Evolutionary conservation across 164 flowering plant genomes (phyloP).

Genomic region (Magnolia kwangsiensis): DNA sequence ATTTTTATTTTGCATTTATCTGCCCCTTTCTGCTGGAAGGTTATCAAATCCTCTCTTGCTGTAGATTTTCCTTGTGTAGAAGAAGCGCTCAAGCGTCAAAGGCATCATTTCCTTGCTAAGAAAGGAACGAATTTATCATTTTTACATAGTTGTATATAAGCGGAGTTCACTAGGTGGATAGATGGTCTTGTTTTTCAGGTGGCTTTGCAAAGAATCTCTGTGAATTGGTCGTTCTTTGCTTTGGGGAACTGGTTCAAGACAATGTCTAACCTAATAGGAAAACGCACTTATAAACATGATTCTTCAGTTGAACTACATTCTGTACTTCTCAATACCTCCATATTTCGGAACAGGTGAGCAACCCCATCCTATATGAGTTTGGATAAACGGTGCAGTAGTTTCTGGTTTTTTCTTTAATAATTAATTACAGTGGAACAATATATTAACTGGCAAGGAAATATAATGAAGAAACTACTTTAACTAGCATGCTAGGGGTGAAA

Average conservation of each 20-base stretch:
- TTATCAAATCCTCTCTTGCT: too few species aligned
- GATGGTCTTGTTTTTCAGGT: too few species aligned
- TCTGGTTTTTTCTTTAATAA: background rate
- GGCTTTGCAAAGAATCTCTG: too few species aligned
- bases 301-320: slow-evolving; percentile 54
- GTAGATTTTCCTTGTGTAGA: background rate
- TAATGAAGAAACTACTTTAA: too few species aligned
- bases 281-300: slow-evolving; percentile 23
- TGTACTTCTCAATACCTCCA: slow-evolving; percentile 75
- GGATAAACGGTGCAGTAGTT: background rate
- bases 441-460: too few species aligned
- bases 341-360: too few species aligned
- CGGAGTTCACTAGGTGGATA: too few species aligned
- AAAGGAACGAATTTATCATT: background rate
- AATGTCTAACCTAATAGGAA: slow-evolving; percentile 24
- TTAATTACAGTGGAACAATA: too few species aligned
- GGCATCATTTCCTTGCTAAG: background rate
- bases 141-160: too few species aligned
- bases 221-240: slow-evolving; percentile 57
- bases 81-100: background rate
- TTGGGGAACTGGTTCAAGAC: slow-evolving; percentile 50
- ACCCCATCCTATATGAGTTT: background rate
- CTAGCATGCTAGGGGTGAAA: too few species aligned
- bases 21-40: background rate
- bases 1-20: background rate